Percentiles rank a stretch among this genome's conserved stretches.
phyloP scores from a whole-genome alignment of 2,329 filamentous ascomycete species.

The Ceratocystis smalleyi region DNA sequence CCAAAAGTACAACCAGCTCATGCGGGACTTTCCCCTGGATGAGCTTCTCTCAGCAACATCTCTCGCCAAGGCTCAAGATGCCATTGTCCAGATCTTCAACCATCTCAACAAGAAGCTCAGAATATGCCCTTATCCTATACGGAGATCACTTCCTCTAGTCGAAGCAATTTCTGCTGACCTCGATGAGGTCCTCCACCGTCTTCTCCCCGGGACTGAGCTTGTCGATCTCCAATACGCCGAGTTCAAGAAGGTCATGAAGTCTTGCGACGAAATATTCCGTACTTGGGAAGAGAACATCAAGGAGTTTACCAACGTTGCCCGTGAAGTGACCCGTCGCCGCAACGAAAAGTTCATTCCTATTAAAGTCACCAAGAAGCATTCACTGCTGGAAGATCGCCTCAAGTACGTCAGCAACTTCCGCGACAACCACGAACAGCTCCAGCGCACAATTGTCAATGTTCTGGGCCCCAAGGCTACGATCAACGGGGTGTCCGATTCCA shows the following conservation, averaged over 20 bases:
- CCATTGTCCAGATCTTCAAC: constrained; percentile 73
- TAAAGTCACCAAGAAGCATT: constrained; percentile 80
- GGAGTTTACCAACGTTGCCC: constrained; percentile 93
- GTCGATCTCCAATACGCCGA: constrained; percentile 88
- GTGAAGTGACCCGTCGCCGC: constrained; percentile 80
- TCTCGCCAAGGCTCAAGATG: constrained; percentile 73
- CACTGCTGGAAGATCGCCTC: constrained; percentile 74
- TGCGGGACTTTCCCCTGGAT: constrained; percentile 94
- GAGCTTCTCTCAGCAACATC: constrained; percentile 87
- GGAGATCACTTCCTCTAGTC: constrained; percentile 79
- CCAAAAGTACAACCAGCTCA: constrained; percentile 96
- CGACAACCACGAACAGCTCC: constrained; percentile 92
- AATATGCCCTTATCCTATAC: constrained; percentile 89
- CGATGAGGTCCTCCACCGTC: constrained; percentile 66
- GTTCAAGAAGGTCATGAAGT: constrained; percentile 71
- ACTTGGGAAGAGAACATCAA: constrained; percentile 94
- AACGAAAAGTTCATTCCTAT: constrained; percentile 99
- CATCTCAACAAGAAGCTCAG: constrained; percentile 97
- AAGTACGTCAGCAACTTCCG: constrained; percentile 91
- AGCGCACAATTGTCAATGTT: constrained; percentile 93
- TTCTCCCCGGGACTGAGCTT: constrained; percentile 72
- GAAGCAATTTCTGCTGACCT: constrained; percentile 92
- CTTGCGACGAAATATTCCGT: constrained; percentile 70
- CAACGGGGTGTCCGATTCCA: constrained; percentile 28
- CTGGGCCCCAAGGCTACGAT: constrained; percentile 55